Conservation (phyloP, 1,139 yeast genomes). For the Taphrina confusa region DNA sequence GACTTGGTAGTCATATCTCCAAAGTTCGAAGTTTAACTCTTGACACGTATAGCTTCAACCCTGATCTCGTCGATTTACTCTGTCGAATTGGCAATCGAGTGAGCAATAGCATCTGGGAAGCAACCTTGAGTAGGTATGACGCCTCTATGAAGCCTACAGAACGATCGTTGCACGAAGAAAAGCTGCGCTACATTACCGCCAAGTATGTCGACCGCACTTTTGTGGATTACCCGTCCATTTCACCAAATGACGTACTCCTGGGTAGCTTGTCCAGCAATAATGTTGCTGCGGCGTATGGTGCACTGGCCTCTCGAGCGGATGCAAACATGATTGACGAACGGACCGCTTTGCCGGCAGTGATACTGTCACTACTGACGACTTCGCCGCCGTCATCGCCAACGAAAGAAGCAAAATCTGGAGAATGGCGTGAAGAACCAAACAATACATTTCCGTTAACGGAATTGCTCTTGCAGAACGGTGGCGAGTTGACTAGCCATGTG, state of each 20-base stretch:
- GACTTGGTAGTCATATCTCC: conserved; percentile 72
- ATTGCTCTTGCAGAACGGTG: conserved; percentile 68
- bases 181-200: conserved; percentile 46
- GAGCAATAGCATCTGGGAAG: conserved; percentile 63
- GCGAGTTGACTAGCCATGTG: conserved; percentile 44
- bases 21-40: conserved; percentile 77
- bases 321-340: conserved; percentile 42
- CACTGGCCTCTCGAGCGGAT: conserved; percentile 51
- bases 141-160: conserved; percentile 48
- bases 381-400: conserved; percentile 27
- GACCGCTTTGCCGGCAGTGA: conserved; percentile 25
- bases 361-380: conserved; percentile 32
- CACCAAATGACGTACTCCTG: conserved; percentile 46
- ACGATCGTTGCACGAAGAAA: conserved; percentile 36
- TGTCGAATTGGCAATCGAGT: conserved; percentile 65
- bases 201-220: conserved; percentile 51
- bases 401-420: conserved; percentile 31
- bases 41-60: conserved; percentile 67
- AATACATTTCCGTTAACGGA: conserved; percentile 68
- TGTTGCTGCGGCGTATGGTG: conserved; percentile 45
- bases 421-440: conserved; percentile 39
- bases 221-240: conserved; percentile 45
- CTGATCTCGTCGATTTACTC: conserved; percentile 60
- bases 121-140: conserved; percentile 42
- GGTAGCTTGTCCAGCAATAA: conserved; percentile 46